Conservation (phyloP, 129 eudicot genomes). For the Smallanthus sonchifolius region DNA sequence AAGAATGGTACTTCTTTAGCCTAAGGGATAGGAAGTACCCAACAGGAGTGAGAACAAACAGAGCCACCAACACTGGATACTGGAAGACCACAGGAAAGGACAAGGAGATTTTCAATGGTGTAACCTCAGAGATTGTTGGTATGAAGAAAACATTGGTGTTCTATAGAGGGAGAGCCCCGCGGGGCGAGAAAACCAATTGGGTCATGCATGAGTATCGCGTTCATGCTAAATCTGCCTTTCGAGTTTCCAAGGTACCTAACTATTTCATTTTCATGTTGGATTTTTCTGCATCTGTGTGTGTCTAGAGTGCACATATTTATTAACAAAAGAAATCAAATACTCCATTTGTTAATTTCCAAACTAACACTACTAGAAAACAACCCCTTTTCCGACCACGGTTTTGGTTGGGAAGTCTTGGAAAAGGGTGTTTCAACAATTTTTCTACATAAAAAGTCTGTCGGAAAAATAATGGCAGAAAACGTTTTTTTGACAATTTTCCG, state of each 20-base stretch:
- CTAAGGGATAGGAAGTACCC: constrained; percentile 72
- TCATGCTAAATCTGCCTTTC: constrained; percentile 56
- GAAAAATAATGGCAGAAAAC: no score
- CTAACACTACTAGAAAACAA: no score
- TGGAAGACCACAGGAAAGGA: constrained; percentile 85
- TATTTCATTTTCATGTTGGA: background rate
- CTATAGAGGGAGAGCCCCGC: constrained; percentile 75
- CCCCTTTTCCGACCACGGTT: no score
- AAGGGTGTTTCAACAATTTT: no score
- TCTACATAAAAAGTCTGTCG: no score
- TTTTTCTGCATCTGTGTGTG: background rate
- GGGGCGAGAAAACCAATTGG: constrained; percentile 81
- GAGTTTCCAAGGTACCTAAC: constrained; percentile 52
- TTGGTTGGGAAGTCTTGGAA: no score
- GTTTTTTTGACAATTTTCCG: background rate
- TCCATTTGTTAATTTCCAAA: background rate
- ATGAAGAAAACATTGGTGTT: constrained; percentile 82
- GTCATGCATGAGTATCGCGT: constrained; percentile 85
- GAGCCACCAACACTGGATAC: constrained; percentile 67
- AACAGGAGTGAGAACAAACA: constrained; percentile 70
- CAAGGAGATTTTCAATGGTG: constrained; percentile 61
- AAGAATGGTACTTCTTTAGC: constrained; percentile 82
- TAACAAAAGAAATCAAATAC: background rate
- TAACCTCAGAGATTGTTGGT: constrained; percentile 55
- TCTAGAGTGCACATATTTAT: background rate